Evolutionary conservation across 1,284 basidiomycete genomes (phyloP).

Genomic region (Moesziomyces parantarcticus): DNA sequence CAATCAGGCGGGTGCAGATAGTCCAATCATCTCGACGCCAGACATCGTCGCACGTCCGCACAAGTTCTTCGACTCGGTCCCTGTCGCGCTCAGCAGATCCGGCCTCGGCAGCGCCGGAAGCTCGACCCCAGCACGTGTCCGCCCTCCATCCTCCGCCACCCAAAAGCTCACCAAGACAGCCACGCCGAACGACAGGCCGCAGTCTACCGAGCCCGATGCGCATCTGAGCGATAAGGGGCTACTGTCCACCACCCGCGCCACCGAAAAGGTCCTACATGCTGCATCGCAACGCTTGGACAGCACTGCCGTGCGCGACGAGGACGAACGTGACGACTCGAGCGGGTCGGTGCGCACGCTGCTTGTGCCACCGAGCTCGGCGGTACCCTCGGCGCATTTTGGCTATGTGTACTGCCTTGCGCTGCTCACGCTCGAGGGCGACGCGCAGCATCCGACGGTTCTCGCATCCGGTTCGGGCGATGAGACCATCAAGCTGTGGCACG

Average conservation of each 20-base stretch:
- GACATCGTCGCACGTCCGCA: conserved; percentile 49
- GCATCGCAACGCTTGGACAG: conserved; percentile 32
- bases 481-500: conserved; percentile 88
- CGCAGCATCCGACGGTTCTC: conserved; percentile 34
- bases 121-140: conserved; percentile 22
- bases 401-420: conserved; percentile 89
- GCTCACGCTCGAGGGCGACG: conserved; percentile 68
- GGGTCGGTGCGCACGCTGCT: conserved; percentile 34
- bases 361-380: conserved; percentile 34
- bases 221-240: conserved; percentile 1
- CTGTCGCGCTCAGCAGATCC: conserved; percentile 43
- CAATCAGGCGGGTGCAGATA: conserved; percentile 15
- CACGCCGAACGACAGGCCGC: neutral
- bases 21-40: conserved; percentile 43
- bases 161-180: conserved; percentile 2
- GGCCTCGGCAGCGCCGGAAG: conserved; percentile 30
- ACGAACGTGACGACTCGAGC: neutral
- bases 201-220: neutral
- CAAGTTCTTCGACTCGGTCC: conserved; percentile 69
- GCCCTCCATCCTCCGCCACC: neutral
- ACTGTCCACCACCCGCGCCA: conserved; percentile 10
- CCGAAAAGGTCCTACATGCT: conserved; percentile 31
- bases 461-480: conserved; percentile 77
- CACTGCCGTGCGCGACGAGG: conserved; percentile 8
- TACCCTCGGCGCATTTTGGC: conserved; percentile 86